Conservation (phyloP, 345 rosid species). For the Citrus mangshanensis region DNA sequence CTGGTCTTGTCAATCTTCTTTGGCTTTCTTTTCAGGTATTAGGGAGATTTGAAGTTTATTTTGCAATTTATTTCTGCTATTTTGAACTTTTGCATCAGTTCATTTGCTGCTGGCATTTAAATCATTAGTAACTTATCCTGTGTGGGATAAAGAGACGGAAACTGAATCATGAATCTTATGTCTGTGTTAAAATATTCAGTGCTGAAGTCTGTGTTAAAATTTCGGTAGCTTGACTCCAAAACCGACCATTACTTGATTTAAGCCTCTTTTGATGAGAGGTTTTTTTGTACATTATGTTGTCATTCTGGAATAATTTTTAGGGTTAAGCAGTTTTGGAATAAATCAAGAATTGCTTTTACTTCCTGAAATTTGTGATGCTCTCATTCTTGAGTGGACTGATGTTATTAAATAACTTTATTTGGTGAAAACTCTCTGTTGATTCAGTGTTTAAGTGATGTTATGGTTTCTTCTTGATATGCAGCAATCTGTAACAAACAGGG, state of each 20-base stretch:
- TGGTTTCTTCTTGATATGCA: slow-evolving; percentile 38
- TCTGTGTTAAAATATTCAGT: neutral
- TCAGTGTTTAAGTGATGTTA: neutral
- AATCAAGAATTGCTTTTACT: neutral
- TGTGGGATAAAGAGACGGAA: neutral
- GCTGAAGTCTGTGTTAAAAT: neutral
- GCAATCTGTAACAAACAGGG: slow-evolving; percentile 85
- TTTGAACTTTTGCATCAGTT: neutral
- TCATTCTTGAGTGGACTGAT: neutral
- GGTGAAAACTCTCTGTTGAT: neutral
- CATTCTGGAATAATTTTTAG: neutral
- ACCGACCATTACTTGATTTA: neutral
- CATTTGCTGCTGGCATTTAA: neutral
- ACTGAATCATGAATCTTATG: neutral
- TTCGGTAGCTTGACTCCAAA: neutral
- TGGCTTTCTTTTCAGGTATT: slow-evolving; percentile 75
- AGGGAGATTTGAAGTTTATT: neutral
- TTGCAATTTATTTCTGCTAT: neutral
- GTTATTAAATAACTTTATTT: neutral
- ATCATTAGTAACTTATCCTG: neutral
- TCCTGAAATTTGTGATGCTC: neutral
- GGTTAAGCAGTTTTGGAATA: neutral
- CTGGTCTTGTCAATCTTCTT: slow-evolving; percentile 86
- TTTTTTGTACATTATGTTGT: neutral
- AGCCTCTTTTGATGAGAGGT: neutral